phyloP scores from a whole-genome alignment of 257 asterid genomes.

The Haberlea rhodopensis region DNA sequence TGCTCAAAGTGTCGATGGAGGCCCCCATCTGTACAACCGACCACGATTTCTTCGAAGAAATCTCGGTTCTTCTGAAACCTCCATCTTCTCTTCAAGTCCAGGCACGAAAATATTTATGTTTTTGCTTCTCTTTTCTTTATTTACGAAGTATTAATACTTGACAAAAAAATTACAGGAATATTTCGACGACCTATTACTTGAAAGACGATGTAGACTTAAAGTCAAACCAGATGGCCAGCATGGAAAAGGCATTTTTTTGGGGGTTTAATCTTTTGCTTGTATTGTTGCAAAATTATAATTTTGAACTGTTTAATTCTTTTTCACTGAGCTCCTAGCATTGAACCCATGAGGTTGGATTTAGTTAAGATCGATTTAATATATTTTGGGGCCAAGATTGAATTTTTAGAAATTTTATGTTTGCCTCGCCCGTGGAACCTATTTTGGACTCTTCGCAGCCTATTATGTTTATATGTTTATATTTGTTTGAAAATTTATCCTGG shows the following conservation, averaged over 20 bases:
- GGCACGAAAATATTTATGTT: constrained; percentile 29
- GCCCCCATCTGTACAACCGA: constrained; percentile 48
- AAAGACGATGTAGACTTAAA: neutral
- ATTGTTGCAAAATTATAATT: neutral
- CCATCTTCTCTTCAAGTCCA: constrained; percentile 58
- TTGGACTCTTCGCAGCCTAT: neutral
- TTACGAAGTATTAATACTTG: constrained; percentile 4
- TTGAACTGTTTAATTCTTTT: constrained; percentile 18
- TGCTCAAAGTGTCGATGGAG: constrained; percentile 32
- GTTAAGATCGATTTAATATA: neutral
- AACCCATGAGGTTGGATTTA: neutral
- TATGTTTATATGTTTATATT: constrained; percentile 1
- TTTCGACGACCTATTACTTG: neutral
- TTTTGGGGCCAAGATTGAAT: neutral
- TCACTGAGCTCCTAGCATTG: neutral
- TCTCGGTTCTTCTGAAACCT: constrained; percentile 58
- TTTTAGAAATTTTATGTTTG: neutral
- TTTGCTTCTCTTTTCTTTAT: constrained; percentile 9
- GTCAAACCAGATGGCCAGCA: neutral
- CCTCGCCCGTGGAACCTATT: neutral
- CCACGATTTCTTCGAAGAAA: constrained; percentile 39
- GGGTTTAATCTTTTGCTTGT: neutral
- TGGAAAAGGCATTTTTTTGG: neutral
- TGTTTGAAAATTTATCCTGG: constrained; percentile 20
- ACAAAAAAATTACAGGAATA: constrained; percentile 44